Evolutionary conservation across 768 basidiomycete species (phyloP).

Genomic region (Phylloporus rhodoxanthus): DNA sequence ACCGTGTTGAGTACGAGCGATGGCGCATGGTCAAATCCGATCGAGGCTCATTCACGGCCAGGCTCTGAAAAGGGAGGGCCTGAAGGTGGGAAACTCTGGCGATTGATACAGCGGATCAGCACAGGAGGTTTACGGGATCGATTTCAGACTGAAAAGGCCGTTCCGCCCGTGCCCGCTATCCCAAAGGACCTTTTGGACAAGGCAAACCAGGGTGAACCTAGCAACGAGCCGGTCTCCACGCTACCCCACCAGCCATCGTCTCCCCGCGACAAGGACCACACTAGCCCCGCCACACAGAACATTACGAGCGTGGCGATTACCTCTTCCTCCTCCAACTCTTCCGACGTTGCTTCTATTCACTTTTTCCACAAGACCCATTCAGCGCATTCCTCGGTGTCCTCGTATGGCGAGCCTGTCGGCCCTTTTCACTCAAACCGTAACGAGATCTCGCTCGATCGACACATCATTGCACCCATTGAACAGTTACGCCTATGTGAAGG

Average conservation of each 20-base stretch:
- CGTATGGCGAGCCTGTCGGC: conserved; percentile 39
- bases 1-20: conserved; percentile 8
- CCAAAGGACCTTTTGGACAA: conserved; percentile 39
- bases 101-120: conserved; percentile 65
- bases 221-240: conserved; percentile 3
- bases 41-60: conserved; percentile 8
- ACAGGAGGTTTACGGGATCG: conserved; percentile 58
- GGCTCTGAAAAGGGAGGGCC: conserved; percentile 11
- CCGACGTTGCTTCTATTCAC: conserved; percentile 48
- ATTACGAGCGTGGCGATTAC: conserved; percentile 43
- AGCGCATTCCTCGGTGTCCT: conserved; percentile 52
- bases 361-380: conserved; percentile 48
- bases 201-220: conserved; percentile 2
- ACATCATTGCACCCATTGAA: conserved; percentile 54
- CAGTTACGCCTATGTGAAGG: conserved; percentile 38
- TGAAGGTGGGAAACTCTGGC: conserved; percentile 52
- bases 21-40: conserved; percentile 9
- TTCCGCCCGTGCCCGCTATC: conserved; percentile 58
- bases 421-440: conserved; percentile 38
- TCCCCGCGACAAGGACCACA: conserved; percentile 8
- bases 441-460: conserved; percentile 29
- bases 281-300: conserved; percentile 5
- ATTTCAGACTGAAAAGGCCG: conserved; percentile 18
- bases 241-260: conserved; percentile 4
- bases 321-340: conserved; percentile 58